Percentiles rank a stretch among this genome's conserved stretches.
phyloP scores from a whole-genome alignment of 305 asterid species.

The Nicotiana rustica region DNA sequence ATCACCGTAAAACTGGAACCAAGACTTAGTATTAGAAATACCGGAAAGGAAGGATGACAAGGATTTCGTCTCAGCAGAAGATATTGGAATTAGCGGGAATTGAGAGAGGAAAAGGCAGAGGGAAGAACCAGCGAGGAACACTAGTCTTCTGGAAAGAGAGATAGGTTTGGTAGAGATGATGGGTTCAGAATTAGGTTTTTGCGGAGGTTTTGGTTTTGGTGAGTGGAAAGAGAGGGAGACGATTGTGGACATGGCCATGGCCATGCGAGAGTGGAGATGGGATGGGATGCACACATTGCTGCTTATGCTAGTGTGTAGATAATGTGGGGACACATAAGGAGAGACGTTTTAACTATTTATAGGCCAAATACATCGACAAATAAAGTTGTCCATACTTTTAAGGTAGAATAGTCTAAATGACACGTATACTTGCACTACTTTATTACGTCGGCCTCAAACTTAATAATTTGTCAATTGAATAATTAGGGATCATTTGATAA shows the following conservation, averaged over 20 bases:
- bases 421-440: no score
- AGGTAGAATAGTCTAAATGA: no score
- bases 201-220: slow-evolving; percentile 39
- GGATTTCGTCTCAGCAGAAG: slow-evolving; percentile 52
- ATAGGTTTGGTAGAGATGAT: neutral
- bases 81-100: slow-evolving; percentile 40
- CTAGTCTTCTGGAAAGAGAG: slow-evolving; percentile 52
- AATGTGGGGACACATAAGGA: slow-evolving; percentile 39
- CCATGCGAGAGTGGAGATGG: slow-evolving; percentile 36
- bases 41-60: slow-evolving; percentile 67
- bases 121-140: slow-evolving; percentile 53
- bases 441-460: no score
- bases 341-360: no score
- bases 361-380: no score
- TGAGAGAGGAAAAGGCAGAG: slow-evolving; percentile 41
- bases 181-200: slow-evolving; percentile 32
- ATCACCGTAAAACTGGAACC: slow-evolving; percentile 87
- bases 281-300: slow-evolving; percentile 48
- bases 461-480: no score
- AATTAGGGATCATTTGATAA: no score
- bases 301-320: slow-evolving; percentile 33
- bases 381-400: no score
- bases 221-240: slow-evolving; percentile 52
- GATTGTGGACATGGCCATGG: slow-evolving; percentile 53
- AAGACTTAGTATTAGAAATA: slow-evolving; percentile 80